Evolutionary conservation across 2,329 filamentous ascomycete genomes (phyloP), one percentile per base, ranked within the genome.

Genomic region (Xylariaceae sp.): DNA sequence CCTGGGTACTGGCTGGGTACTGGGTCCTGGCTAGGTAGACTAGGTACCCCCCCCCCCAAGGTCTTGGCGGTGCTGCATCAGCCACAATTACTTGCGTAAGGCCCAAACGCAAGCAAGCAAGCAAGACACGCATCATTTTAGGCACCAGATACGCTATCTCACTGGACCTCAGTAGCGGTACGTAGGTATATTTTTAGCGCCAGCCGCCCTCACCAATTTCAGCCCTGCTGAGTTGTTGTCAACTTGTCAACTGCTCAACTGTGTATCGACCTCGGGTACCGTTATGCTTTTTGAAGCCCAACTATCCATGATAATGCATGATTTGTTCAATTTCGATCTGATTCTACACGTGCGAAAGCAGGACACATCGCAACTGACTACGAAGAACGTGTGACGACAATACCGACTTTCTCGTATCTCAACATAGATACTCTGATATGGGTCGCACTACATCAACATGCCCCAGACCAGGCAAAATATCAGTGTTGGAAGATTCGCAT

Each of bases 81-180:
- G 73, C 72, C 71, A 72, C 71, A 70, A 47, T 63, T 60, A 67
- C 64, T 73, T 74, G 72, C 73, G 73, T 74, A 71, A 72, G 63
- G 56, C 52, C 48, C 60, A 53, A 56, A 60, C 60, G 57, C 58
- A 57, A 56, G 56, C 57, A 62, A 43, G 14, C 56, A n/a, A n/a
- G n/a, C n/a, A n/a, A n/a, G 56, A 60, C 56, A 60, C 57, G 56
- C 60, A 53, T 47, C 36, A 47, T 56, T 49, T 59, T 54, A 63
- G 47, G 59, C 62, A 53, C 51, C 50, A 61, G 40, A 31, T 21
- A 33, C 16, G 26, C 12, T n/a, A n/a, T n/a, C n/a, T n/a, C n/a
- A n/a, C n/a, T n/a, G n/a, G n/a, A n/a, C n/a, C n/a, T n/a, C n/a
- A n/a, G n/a, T n/a, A n/a, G n/a, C n/a, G n/a, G n/a, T n/a, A n/a